Percentiles rank a stretch among this genome's conserved stretches.
Conservation (phyloP, 2,329 filamentous ascomycete genomes). For the Endothia cerciana region DNA sequence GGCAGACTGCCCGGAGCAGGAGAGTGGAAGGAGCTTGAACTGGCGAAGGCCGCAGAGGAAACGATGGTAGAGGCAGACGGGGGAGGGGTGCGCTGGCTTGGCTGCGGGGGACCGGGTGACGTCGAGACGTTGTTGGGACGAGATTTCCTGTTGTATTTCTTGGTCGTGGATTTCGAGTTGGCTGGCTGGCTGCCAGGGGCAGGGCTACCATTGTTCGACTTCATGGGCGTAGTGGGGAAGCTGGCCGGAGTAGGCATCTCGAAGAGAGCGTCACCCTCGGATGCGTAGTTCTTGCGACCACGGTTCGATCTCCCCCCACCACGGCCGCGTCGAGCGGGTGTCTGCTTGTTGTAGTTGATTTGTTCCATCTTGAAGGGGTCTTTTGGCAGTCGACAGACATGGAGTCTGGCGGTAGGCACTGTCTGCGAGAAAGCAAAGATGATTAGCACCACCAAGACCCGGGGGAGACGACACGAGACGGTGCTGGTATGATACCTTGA, state of each 20-base stretch:
- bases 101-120: conserved; percentile 48
- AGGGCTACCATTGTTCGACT: conserved; percentile 43
- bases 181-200: conserved; percentile 37
- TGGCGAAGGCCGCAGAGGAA: conserved; percentile 72
- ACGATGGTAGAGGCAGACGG: conserved; percentile 50
- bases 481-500: conserved; percentile 12
- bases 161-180: conserved; percentile 39
- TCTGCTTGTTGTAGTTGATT: conserved; percentile 37
- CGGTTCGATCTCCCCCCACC: conserved; percentile 43
- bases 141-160: conserved; percentile 36
- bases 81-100: conserved; percentile 49
- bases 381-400: conserved; percentile 6
- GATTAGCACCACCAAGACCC: neutral
- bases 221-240: conserved; percentile 52
- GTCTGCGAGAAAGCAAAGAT: neutral
- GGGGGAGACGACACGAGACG: neutral
- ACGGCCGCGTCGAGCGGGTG: conserved; percentile 47
- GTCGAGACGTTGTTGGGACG: conserved; percentile 38
- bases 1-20: conserved; percentile 89
- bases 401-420: conserved; percentile 10
- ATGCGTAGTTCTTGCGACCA: conserved; percentile 60
- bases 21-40: conserved; percentile 86
- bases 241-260: conserved; percentile 43
- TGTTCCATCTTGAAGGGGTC: conserved; percentile 40
- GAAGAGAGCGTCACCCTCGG: conserved; percentile 56